These are phyloP conservation scores for Paecilomyces sp. DNA, from an alignment of 2,329 filamentous ascomycete species.

Conservation along the genomic window DNA sequence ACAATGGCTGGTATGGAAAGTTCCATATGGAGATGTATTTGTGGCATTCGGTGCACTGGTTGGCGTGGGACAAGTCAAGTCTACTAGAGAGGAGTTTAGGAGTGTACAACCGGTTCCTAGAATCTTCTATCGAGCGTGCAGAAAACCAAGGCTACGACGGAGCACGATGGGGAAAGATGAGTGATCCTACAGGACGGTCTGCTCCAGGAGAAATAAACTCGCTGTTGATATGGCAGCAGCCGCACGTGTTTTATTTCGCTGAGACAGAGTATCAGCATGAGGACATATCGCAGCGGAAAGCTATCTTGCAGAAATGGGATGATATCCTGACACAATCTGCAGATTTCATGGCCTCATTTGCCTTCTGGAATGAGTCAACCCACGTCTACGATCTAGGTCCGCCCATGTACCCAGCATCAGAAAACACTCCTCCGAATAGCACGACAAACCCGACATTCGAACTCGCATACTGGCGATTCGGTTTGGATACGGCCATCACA, in stretches of 20 bases:
- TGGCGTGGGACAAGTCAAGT: constrained; percentile 43
- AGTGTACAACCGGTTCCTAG: constrained; percentile 43
- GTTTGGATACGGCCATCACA: constrained; percentile 45
- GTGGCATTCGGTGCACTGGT: constrained; percentile 48
- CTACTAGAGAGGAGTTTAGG: constrained; percentile 42
- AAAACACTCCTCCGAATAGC: constrained; percentile 52
- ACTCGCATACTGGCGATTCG: constrained; percentile 55
- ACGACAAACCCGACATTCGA: constrained; percentile 56
- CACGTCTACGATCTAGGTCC: constrained; percentile 48
- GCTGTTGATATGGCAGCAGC: constrained; percentile 57
- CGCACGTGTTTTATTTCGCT: constrained; percentile 55
- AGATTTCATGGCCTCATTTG: constrained; percentile 55
- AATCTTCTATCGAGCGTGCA: constrained; percentile 27
- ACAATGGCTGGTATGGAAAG: constrained; percentile 53
- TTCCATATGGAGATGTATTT: constrained; percentile 51
- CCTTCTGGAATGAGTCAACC: constrained; percentile 48
- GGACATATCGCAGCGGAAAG: constrained; percentile 4
- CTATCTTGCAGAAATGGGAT: constrained; percentile 49
- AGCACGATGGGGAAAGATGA: constrained; percentile 51
- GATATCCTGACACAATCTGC: constrained; percentile 44
- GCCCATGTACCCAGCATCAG: constrained; percentile 46
- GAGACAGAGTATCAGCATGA: constrained; percentile 45
- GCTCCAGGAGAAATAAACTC: constrained; percentile 56
- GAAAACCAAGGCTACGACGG: constrained; percentile 31
- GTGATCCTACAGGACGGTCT: constrained; percentile 47